Evolutionary conservation across 345 rosid genomes (phyloP).

Genomic region (Garcia nutans): DNA sequence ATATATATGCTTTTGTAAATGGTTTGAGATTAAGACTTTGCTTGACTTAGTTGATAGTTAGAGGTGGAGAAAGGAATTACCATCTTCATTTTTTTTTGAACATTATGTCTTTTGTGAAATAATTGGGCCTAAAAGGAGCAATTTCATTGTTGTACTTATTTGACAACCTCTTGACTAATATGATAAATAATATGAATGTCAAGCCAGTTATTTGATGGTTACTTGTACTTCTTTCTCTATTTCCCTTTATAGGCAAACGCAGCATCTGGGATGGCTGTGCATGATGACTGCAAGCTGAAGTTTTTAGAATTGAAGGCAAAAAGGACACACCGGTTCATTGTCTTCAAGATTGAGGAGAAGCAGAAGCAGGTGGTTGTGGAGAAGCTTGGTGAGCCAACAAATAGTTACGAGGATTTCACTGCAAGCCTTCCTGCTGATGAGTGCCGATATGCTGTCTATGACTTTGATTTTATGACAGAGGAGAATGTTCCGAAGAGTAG

Average conservation of each 20-base stretch:
- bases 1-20: too few species aligned
- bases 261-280: constrained; percentile 70
- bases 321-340: constrained; percentile 60
- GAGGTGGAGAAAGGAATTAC: not conserved
- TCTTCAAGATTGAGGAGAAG: constrained; percentile 63
- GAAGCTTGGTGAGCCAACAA: constrained; percentile 59
- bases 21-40: too few species aligned
- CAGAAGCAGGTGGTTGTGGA: constrained; percentile 68
- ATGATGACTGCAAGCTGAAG: constrained; percentile 72
- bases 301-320: constrained; percentile 64
- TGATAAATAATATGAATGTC: not conserved
- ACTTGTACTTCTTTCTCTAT: not conserved
- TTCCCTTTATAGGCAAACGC: constrained; percentile 49
- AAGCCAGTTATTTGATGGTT: constrained; percentile 1
- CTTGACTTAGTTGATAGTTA: not conserved
- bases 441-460: constrained; percentile 71
- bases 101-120: not conserved
- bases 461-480: constrained; percentile 59
- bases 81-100: not conserved
- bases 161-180: not conserved
- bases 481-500: constrained; percentile 71
- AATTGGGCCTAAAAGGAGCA: not conserved
- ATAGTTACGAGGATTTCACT: constrained; percentile 51
- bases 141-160: not conserved
- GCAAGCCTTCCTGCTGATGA: constrained; percentile 65